Base-by-base conservation (phyloP, 176 grass and related monocot species). In the Musa acuminata region DNA sequence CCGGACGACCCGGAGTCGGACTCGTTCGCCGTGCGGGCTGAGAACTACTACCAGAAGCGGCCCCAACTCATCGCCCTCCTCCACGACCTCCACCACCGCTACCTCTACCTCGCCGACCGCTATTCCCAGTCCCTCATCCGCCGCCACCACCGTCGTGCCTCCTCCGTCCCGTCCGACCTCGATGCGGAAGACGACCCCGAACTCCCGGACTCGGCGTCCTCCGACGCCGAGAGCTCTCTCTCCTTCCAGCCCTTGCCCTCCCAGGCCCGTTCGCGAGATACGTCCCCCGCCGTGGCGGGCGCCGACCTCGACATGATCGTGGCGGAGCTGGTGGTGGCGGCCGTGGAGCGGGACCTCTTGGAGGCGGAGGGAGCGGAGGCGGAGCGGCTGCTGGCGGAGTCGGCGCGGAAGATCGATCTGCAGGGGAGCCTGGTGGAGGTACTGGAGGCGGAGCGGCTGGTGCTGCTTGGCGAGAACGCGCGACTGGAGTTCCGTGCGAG, bases 71-170 rank as follows among this genome's bases (percentile, higher is more conserved):
- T 92, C 21, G 72, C 89, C 25, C 87, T 96, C 0, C 89, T 96
- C 73, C 73, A 80, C 69, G 87, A 96, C 71, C 89, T 96, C 73
- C 85, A 90, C 85, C 77, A 81, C 77, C 93, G 90, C 72, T 96
- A 96, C 89, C 83, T 90, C 81, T 92, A 83, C 93, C 87, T 96
- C 60, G 93, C 93, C 26, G 85, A 96, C 77, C 87, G 89, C 21
- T 96, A 96, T 87, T 69, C 85, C 27, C 89, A 90, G 73, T 81
- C 87, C 8, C 64, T 96, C 69, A 49, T 76, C 21, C 51, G 13
- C 19, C 13, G 50, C 25, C 12, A 58, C 60, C 26, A 27, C 23
- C 25, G 55, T 14, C 73, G 52, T 23, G 69, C 66, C 21, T 55
- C 59, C 43, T 72, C 64, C 53, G 21, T 76, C 17, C n/a, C 63